A percentile compares a stretch with the other conserved stretches of the same genome.
phyloP scores from a whole-genome alignment of 768 basidiomycete species.

The Boletus barrowsii region DNA sequence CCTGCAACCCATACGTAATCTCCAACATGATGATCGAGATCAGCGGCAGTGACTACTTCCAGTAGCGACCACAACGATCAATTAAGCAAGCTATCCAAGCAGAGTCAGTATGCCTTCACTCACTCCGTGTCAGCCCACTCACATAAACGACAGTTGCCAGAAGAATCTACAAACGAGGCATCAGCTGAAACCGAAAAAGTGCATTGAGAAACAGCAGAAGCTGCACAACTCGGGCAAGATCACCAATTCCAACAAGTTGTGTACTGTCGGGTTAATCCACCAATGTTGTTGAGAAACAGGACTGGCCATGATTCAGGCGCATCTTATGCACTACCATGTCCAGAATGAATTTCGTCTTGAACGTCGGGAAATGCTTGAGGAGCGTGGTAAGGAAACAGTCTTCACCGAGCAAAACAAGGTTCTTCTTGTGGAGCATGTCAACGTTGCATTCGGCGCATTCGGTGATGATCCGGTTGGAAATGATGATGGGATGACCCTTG shows the following conservation, averaged over 20 bases:
- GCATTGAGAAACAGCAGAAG: conserved; percentile 98
- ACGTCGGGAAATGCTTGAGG: conserved; percentile 93
- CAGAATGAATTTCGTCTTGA: conserved; percentile 90
- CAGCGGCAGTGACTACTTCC: conserved; percentile 67
- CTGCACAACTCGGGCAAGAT: conserved; percentile 82
- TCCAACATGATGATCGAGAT: conserved; percentile 92
- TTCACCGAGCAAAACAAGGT: conserved; percentile 89
- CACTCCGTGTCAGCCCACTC: conserved; percentile 31
- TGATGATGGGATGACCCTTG: conserved; percentile 93
- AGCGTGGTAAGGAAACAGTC: conserved; percentile 94
- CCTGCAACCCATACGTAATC: too few species aligned
- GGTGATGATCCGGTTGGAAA: conserved; percentile 93
- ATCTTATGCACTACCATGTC: conserved; percentile 88
- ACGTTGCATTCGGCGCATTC: conserved; percentile 92
- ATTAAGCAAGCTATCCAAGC: conserved; percentile 62
- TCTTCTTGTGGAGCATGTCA: conserved; percentile 96
- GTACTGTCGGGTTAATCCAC: conserved; percentile 97
- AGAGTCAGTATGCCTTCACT: conserved; percentile 9
- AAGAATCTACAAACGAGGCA: conserved; percentile 53
- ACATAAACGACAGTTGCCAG: conserved; percentile 91
- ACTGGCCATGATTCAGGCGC: conserved; percentile 86
- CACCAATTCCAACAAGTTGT: conserved; percentile 87
- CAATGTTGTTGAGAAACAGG: conserved; percentile 85
- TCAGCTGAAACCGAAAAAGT: conserved; percentile 77
- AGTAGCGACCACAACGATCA: conserved; percentile 77